Percentiles rank a stretch among this genome's conserved stretches.
phyloP scores from a whole-genome alignment of 2,329 filamentous ascomycete species.

The Calonectria crousiana region DNA sequence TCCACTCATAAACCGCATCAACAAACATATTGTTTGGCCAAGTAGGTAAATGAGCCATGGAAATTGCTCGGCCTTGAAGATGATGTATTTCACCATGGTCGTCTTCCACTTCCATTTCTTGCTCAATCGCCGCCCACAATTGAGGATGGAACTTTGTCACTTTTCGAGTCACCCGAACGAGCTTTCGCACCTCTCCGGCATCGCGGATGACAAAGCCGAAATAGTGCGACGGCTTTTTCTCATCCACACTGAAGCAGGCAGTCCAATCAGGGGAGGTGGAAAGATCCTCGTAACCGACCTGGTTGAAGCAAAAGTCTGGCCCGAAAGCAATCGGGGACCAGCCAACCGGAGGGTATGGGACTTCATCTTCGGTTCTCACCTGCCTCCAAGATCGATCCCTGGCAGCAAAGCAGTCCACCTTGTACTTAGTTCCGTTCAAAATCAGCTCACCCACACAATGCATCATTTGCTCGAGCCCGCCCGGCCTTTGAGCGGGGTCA shows the following conservation, averaged over 20 bases:
- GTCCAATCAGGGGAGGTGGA: background rate
- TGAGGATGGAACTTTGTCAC: background rate
- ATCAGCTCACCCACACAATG: background rate
- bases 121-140: background rate
- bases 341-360: background rate
- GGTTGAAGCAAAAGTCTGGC: background rate
- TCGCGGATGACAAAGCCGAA: background rate
- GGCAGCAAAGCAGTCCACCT: background rate
- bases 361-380: background rate
- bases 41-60: background rate
- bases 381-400: background rate
- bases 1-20: background rate
- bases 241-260: background rate
- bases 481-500: background rate
- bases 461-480: background rate
- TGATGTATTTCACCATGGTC: background rate
- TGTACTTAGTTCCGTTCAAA: background rate
- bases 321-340: background rate
- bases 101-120: background rate
- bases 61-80: background rate
- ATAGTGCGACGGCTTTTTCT: background rate
- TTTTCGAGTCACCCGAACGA: background rate
- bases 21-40: background rate
- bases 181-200: background rate
- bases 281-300: background rate